A percentile compares a stretch with the other conserved stretches of the same genome.
Conservation (phyloP, 148 eudicot species). For the Rhododendron kiyosumense region DNA sequence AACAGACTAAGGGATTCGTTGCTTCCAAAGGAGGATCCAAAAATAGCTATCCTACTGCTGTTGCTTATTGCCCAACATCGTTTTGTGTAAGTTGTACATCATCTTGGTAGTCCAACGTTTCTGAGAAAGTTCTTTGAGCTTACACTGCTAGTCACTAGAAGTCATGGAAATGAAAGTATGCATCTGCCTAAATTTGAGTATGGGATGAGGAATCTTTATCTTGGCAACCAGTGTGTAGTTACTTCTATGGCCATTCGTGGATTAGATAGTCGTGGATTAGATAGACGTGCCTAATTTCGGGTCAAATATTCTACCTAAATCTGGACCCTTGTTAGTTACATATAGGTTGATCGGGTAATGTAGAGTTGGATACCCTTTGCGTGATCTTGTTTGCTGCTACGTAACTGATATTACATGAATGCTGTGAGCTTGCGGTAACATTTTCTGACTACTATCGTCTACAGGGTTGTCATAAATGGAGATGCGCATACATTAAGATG, state of each 20-base stretch:
- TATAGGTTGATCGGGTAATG: background rate
- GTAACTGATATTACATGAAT: background rate
- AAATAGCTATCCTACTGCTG: conserved; percentile 81
- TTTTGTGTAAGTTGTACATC: conserved; percentile 59
- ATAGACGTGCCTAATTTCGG: background rate
- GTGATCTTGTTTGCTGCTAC: background rate
- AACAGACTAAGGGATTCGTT: conserved; percentile 84
- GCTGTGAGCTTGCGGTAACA: background rate
- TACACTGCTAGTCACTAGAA: background rate
- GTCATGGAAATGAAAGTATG: background rate
- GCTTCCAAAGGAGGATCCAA: conserved; percentile 89
- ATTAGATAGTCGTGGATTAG: background rate
- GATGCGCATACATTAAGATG: conserved; percentile 85
- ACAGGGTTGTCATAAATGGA: conserved; percentile 79
- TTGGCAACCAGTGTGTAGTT: background rate
- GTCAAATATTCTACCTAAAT: background rate
- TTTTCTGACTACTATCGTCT: conserved; percentile 12
- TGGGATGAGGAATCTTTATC: background rate
- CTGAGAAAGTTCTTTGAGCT: background rate
- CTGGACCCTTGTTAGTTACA: background rate
- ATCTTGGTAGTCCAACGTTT: background rate
- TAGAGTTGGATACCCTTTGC: conserved; percentile 3
- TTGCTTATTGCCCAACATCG: conserved; percentile 96
- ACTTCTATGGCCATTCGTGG: background rate
- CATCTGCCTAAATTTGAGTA: background rate